Evolutionary conservation across 1,139 yeast species (phyloP), one percentile per base, ranked within the genome.

Genomic region (Pneumocystis wakefieldiae): DNA sequence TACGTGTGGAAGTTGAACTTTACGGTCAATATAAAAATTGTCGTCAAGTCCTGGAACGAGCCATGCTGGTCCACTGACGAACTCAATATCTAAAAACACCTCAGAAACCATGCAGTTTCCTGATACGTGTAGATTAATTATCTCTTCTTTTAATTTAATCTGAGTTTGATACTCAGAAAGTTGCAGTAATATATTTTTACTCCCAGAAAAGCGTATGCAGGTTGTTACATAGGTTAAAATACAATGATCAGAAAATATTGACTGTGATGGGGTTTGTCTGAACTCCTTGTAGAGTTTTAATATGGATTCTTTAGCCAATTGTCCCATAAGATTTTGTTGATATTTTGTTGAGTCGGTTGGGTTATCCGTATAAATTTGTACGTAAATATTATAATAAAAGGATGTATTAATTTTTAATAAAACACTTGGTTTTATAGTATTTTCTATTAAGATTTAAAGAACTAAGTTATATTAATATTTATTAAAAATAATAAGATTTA

Each of bases 1-100:
- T 42, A 36, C 19, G 65, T 71, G 58, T 24, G 69, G 68, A n/a
- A 70, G 60, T 10, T 65, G 64, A 3, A 67, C 71, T 48, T 68
- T 67, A 58, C 70, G 69, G 62, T 70, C 73, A n/a, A 69, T 69
- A 3, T 70, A 70, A 60, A 71, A 67, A 65, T 70, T 70, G 63
- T 66, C 64, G 59, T 71, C 71, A 58, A 71, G 64, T 10, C 72
- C 73, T 1, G 71, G 71, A 15, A 70, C 66, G 53, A 66, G 65
- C 8, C 71, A 67, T 19, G 73, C 73, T 53, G 71, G 67, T 12
- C 73, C 73, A 29, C 68, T 66, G 39, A 68, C 61, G 63, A 71
- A 71, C 66, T 69, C 71, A 59, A 71, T 61, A 12, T 63, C 59
- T 8, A 72, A 66, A 37, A 67, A 70, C 12, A 70, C 67, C 62